A percentile compares a stretch with the other conserved stretches of the same genome.
These are phyloP conservation scores for Plectosphaerella plurivora DNA, from an alignment of 2,329 filamentous ascomycete species.

Conservation along the genomic window DNA sequence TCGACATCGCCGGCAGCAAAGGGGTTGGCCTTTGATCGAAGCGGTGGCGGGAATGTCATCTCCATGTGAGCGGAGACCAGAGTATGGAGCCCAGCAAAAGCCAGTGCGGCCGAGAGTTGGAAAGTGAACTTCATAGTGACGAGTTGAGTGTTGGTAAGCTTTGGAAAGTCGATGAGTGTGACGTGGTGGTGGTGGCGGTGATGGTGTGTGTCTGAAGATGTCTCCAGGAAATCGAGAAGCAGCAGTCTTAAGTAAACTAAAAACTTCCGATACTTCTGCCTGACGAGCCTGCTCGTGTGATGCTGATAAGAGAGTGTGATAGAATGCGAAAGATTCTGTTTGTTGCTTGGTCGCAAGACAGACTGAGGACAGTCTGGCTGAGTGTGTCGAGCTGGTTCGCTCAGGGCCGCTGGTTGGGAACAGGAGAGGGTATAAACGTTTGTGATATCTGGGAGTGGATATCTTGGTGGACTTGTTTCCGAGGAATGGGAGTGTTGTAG, in stretches of 20 bases:
- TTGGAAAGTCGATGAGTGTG: no score
- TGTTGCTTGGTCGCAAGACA: no score
- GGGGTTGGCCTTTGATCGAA: constrained; percentile 49
- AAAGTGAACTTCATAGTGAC: constrained; percentile 33
- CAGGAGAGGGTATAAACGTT: neutral
- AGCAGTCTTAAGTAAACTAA: neutral
- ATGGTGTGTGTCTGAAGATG: neutral
- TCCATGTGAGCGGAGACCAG: constrained; percentile 52
- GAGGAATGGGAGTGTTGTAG: neutral
- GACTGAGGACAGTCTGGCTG: no score
- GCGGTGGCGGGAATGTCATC: constrained; percentile 46
- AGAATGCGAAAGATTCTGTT: neutral
- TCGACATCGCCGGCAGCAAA: constrained; percentile 48
- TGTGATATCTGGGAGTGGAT: neutral
- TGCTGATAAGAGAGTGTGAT: neutral
- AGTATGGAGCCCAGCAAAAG: constrained; percentile 25
- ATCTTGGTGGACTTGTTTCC: neutral
- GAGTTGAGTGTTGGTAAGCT: constrained; percentile 9
- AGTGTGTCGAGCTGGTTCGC: no score
- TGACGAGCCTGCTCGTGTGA: constrained; percentile 3
- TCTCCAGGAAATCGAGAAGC: constrained; percentile 2
- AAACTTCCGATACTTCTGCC: neutral
- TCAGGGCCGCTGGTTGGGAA: neutral
- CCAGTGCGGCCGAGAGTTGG: constrained; percentile 33
- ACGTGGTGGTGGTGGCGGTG: constrained; percentile 13